Conservation (phyloP, 2,329 filamentous ascomycete genomes). For the Fusarium nodosum region DNA sequence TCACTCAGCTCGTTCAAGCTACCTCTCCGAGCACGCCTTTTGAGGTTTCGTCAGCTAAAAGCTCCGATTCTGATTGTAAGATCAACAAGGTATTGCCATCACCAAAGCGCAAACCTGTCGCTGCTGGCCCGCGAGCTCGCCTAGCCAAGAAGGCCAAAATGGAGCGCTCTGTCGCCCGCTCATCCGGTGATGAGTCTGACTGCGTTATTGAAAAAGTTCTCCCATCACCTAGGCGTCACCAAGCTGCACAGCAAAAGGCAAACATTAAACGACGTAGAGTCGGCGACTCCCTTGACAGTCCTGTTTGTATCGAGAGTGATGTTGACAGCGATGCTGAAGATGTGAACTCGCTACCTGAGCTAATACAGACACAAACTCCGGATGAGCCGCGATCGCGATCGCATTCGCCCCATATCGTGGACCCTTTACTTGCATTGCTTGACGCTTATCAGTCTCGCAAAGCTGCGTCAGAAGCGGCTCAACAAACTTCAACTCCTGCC, state of each 20-base stretch:
- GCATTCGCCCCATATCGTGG: constrained; percentile 7
- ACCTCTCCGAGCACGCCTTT: constrained; percentile 39
- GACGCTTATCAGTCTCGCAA: not conserved
- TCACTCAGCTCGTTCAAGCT: constrained; percentile 11
- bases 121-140: constrained; percentile 7
- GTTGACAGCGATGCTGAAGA: constrained; percentile 10
- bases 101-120: constrained; percentile 29
- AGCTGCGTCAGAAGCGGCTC: not conserved
- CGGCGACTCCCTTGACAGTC: not conserved
- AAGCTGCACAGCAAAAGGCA: not conserved
- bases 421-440: not conserved
- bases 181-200: constrained; percentile 30
- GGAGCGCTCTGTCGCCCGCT: not conserved
- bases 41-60: constrained; percentile 38
- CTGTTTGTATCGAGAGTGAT: not conserved
- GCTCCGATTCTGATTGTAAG: constrained; percentile 37
- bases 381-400: not conserved
- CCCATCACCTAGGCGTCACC: constrained; percentile 27
- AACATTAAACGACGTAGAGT: constrained; percentile 35
- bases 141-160: constrained; percentile 23
- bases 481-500: not conserved
- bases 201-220: constrained; percentile 38
- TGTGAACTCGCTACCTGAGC: constrained; percentile 6
- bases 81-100: constrained; percentile 23
- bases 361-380: constrained; percentile 4